A percentile compares a stretch with the other conserved stretches of the same genome.
Evolutionary conservation across 1,284 basidiomycete species (phyloP).

Genomic region (Polyporus tsugae): DNA sequence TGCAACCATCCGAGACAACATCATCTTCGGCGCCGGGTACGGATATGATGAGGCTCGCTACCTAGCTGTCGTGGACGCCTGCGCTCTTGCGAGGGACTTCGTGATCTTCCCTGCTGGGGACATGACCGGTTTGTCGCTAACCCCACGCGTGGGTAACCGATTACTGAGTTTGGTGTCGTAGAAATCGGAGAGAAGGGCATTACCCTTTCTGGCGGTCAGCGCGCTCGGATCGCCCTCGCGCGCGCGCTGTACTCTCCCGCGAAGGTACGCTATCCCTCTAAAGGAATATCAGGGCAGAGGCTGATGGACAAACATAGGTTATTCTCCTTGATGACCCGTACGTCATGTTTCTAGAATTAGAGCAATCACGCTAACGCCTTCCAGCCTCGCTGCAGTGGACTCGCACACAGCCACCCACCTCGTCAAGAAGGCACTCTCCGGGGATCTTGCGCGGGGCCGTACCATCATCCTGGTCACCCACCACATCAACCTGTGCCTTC

Average conservation of each 20-base stretch:
- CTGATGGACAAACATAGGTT: constrained; percentile 51
- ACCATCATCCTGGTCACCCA: constrained; percentile 90
- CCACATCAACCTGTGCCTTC: constrained; percentile 79
- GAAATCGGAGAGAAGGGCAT: constrained; percentile 86
- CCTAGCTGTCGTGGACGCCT: constrained; percentile 78
- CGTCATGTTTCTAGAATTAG: constrained; percentile 35
- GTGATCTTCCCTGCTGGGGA: constrained; percentile 84
- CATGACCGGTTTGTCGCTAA: constrained; percentile 64
- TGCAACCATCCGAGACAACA: constrained; percentile 84
- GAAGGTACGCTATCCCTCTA: constrained; percentile 47
- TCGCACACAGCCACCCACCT: constrained; percentile 87
- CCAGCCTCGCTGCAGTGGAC: constrained; percentile 86
- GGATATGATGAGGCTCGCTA: constrained; percentile 79
- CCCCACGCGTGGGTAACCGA: constrained; percentile 6
- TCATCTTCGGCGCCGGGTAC: constrained; percentile 76
- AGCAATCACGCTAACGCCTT: constrained; percentile 15
- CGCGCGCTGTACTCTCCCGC: constrained; percentile 73
- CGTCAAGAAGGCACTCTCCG: constrained; percentile 68
- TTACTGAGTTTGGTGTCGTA: constrained; percentile 36
- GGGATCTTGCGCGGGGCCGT: constrained; percentile 67
- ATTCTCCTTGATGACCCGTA: constrained; percentile 89
- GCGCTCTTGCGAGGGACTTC: constrained; percentile 80
- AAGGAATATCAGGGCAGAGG: constrained; percentile 6
- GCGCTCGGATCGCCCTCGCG: constrained; percentile 78
- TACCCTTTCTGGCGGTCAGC: constrained; percentile 82